phyloP scores from a whole-genome alignment of 2,329 filamentous ascomycete species.

The Alternaria triticina region DNA sequence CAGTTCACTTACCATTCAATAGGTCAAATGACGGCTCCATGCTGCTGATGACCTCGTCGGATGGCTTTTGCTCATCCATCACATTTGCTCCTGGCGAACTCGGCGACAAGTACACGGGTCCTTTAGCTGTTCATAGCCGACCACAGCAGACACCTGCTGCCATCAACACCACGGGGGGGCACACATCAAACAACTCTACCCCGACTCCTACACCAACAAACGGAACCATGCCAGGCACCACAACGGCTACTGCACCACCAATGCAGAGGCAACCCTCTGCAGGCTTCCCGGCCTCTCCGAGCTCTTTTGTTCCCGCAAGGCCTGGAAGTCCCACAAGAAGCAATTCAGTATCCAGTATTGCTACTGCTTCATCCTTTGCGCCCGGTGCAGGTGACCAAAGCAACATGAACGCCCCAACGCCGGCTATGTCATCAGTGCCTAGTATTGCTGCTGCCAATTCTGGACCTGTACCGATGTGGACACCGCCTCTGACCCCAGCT shows the following conservation, averaged over 20 bases:
- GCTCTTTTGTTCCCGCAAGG: conserved; percentile 61
- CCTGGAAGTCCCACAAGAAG: conserved; percentile 82
- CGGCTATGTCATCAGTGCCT: conserved; percentile 78
- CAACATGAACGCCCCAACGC: conserved; percentile 74
- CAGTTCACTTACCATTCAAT: conserved; percentile 23
- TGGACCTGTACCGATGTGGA: conserved; percentile 73
- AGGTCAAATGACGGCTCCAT: conserved; percentile 79
- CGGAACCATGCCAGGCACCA: conserved; percentile 63
- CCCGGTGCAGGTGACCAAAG: conserved; percentile 42
- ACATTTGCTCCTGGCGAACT: conserved; percentile 85
- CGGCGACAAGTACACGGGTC: conserved; percentile 78
- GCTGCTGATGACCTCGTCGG: conserved; percentile 93
- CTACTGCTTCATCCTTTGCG: conserved; percentile 65
- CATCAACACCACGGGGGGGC: conserved; percentile 51
- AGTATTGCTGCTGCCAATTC: conserved; percentile 77
- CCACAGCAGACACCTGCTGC: conserved; percentile 45
- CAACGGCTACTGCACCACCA: conserved; percentile 58
- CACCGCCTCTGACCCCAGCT: conserved; percentile 86
- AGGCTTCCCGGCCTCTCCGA: conserved; percentile 63
- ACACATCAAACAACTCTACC: conserved; percentile 66
- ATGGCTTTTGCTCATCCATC: conserved; percentile 94
- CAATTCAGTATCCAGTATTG: conserved; percentile 83
- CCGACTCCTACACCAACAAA: conserved; percentile 74
- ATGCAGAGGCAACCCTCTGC: conserved; percentile 59
- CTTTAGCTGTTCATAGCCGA: conserved; percentile 52